Base-by-base conservation (phyloP, 2,329 filamentous ascomycete genomes). In the Fusarium bactridioides region DNA sequence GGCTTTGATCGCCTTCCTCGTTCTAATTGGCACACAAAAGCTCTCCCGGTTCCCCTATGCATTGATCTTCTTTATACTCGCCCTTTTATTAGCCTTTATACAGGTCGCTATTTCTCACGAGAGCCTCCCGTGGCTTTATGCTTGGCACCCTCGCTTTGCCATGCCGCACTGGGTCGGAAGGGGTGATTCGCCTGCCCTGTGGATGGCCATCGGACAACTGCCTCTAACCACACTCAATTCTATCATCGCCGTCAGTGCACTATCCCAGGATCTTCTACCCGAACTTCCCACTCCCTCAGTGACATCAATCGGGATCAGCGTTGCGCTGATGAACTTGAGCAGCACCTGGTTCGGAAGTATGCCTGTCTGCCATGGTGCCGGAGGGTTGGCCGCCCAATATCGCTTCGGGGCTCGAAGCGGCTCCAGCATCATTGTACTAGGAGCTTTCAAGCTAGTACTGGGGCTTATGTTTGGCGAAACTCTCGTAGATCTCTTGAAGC, bases 301-400 rank as follows among this genome's bases (percentile, higher is more conserved):
- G 10, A 95, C 94, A 0, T 86, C 90, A 2, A 86, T 98, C 35
- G 95, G 95, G 3, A 80, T 95, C 67, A 97, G 94, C 61, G 93
- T 98, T 8, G 91, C 92, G 1, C 77, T 86, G 4, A 97, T 97
- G 89, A 98, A 98, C 79, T 84, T 98, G 7, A 80, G 92, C 3
- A 92, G 93, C 21, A 95, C 93, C 77, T 97, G 94, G 93, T 97
- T 97, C 77, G 95, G 95, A 53, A 93, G 92, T 10, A 98, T 98
- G 96, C 96, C 95, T 7, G 91, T 96, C 8, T 98, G 96, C 78
- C 96, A 98, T 79, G 95, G 95, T 10, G 94, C 94, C 2, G 95
- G 95, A 5, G 95, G 95, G 0, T 85, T 98, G 0, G 96, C 96
- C 10, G 96, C 93, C 0, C 95, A 98, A 80, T 94, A 94, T 80